Evolutionary conservation across 1,139 yeast genomes (phyloP), one percentile per base, ranked within the genome.

Genomic region (Saccharomycopsis hybrid): DNA sequence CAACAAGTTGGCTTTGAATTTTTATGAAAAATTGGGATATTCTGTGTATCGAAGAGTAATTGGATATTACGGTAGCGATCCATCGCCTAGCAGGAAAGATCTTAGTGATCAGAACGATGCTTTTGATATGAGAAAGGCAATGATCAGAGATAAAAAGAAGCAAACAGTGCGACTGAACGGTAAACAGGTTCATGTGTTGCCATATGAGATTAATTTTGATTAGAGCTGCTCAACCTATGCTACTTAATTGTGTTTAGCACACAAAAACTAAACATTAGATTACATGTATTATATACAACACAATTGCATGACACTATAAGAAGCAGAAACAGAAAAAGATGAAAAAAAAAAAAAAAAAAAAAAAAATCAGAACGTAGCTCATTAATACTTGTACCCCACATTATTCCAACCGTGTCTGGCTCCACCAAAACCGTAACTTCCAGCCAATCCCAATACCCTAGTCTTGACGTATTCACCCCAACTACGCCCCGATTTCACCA

Each of bases 1-100:
- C 37, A 92, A 92, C 62, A 65, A 67, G 9, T 69, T 89, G 51
- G 98, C 97, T 0, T 77, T 88, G 4, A 83, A 78, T 50, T 69
- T 92, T 62, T 92, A 92, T 64, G 90, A 85, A 60, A 84, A 85
- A 58, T 66, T 92, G 53, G 97, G 97, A 0, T 94, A 90, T 61
- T 74, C 82, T 32, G 87, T 89, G 0, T 92, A 75, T 62, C 68
- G 98, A 65, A 67, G 98, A 51, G 97, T 92, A 4, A 78, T 87
- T n/a, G 94, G 94, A 0, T 92, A 92, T 62, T 92, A 92, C 62
- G 85, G 86, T 2, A 65, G 71, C 25, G 70, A 69, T 1, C 64
- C 67, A 55, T 78, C 78, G 7, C 71, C 71, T 0, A 3, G 13
- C 9, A 4, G 28, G 11, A 29, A 29, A 30, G 39, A 48, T 28